Conservation (phyloP, 2,329 filamentous ascomycete genomes). For the Diaporthe caulivora region DNA sequence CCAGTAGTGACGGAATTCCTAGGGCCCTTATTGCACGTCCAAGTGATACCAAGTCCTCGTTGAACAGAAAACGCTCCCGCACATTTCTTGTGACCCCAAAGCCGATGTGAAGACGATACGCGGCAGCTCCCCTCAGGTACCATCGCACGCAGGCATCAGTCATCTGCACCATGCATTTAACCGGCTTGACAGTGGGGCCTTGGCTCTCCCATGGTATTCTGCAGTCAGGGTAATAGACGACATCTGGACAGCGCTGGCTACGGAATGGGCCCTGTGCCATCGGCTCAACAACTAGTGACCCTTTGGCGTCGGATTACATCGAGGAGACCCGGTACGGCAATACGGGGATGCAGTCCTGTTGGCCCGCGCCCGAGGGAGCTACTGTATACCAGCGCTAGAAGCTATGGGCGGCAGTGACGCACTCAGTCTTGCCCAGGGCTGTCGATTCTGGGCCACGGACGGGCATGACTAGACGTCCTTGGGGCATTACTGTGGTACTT, state of each 20-base stretch:
- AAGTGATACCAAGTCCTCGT: no score
- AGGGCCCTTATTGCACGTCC: no score
- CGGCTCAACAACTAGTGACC: neutral
- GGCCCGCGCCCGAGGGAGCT: neutral
- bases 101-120: no score
- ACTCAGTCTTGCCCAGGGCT: neutral
- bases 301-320: neutral
- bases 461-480: no score
- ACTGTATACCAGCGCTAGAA: neutral
- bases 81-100: no score
- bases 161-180: neutral
- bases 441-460: neutral
- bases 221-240: neutral
- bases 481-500: neutral
- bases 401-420: neutral
- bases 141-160: neutral
- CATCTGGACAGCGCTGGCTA: neutral
- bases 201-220: neutral
- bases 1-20: no score
- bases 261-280: neutral
- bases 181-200: neutral
- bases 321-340: neutral
- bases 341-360: conserved; percentile 22
- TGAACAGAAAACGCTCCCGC: no score
- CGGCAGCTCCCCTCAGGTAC: no score